Evolutionary conservation across 345 rosid genomes (phyloP).

Genomic region (Acer campestre): DNA sequence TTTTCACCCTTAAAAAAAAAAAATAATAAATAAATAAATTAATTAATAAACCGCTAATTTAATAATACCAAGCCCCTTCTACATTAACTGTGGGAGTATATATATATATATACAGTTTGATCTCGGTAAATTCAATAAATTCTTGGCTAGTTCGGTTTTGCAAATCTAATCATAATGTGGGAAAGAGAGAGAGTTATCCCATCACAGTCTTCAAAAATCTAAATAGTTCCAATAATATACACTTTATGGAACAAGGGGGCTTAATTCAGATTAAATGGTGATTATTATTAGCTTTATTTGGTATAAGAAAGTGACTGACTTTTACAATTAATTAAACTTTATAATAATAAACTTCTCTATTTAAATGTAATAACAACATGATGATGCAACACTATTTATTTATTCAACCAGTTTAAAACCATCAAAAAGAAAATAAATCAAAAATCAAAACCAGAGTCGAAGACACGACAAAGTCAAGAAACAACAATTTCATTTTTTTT

Average conservation of each 20-base stretch:
- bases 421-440: no score
- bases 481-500: conserved; percentile 25
- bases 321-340: not conserved
- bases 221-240: not conserved
- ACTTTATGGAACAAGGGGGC: not conserved
- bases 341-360: not conserved
- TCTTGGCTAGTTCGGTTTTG: no score
- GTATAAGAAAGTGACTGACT: conserved; percentile 1
- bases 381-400: not conserved
- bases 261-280: not conserved
- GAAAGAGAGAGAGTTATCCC: not conserved
- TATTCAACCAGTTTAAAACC: no score
- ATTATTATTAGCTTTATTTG: conserved; percentile 11
- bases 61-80: no score
- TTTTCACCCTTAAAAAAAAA: no score
- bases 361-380: not conserved
- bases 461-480: conserved; percentile 40
- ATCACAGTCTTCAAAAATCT: conserved; percentile 8
- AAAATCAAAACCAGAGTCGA: not conserved
- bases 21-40: no score
- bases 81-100: no score
- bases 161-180: no score
- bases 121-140: no score
- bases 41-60: no score
- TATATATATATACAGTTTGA: no score